Base-by-base conservation (phyloP, 139 green algal genomes). In the Edaphochlamys debaryana region DNA sequence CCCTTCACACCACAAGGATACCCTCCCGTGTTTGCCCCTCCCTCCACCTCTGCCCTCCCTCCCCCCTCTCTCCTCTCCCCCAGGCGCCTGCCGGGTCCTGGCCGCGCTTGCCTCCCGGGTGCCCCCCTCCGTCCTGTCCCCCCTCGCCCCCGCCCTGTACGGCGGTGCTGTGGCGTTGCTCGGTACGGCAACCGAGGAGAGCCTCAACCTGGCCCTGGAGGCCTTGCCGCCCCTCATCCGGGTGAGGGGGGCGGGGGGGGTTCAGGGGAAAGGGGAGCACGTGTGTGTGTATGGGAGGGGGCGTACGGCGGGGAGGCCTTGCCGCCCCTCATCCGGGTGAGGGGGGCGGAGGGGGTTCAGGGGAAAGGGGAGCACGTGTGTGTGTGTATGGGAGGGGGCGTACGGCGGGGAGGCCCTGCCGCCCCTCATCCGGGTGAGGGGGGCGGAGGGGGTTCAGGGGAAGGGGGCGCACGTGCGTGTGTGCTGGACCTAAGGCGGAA, bases 121-220 rank as follows among this genome's bases (percentile, higher is more conserved):
- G 36, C 62, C 71, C 29, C 34, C 30, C 34, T 48, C 66, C 29
- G 56, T 69, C 30, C 70, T 69, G 70, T 25, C 30, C 38, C 40
- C n/a, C 29, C 56, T 66, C n/a, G n/a, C n/a, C n/a, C n/a, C n/a
- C n/a, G n/a, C n/a, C n/a, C n/a, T n/a, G n/a, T n/a, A n/a, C n/a
- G 41, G n/a, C 13, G 45, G 9, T 13, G 45, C 45, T 54, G 45
- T 90, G 37, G 37, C 22, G 27, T 69, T 95, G 67, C 87, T 95
- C 76, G 25, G 62, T 4, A 37, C 58, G 22, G 79, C 63, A 40
- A 75, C 32, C 0, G 93, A 96, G 71, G 94, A 96, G 34, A 80
- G 80, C 2, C 85, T 96, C 70, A 93, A 98, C 69, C 68, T 98
- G 58, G 93, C 94, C 67, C 85, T 98, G 79, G 95, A 97, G 83